phyloP scores from a whole-genome alignment of 225 moss, liverwort and hornwort species.

The Polytrichum commune region DNA sequence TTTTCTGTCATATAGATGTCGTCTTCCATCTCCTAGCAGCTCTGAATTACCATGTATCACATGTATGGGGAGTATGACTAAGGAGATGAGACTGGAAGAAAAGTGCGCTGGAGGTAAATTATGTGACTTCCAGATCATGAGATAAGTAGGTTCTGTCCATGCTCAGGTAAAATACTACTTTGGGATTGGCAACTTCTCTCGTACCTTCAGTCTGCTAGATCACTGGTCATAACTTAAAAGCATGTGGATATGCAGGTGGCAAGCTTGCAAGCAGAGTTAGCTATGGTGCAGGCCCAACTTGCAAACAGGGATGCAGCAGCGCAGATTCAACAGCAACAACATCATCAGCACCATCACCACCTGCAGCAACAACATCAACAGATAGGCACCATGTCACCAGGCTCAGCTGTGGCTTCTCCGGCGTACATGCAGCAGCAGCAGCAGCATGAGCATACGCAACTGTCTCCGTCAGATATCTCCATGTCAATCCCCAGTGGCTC shows the following conservation, averaged over 20 bases:
- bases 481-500: constrained; percentile 59
- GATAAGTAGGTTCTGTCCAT: neutral
- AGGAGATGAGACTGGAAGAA: neutral
- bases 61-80: neutral
- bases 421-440: constrained; percentile 50
- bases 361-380: constrained; percentile 50
- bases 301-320: constrained; percentile 47
- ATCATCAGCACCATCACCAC: constrained; percentile 39
- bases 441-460: constrained; percentile 29
- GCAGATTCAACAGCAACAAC: constrained; percentile 48
- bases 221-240: neutral
- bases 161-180: too few relatives aligned
- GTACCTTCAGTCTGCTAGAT: too few relatives aligned
- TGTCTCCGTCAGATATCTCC: constrained; percentile 53
- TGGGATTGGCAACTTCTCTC: too few relatives aligned
- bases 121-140: neutral
- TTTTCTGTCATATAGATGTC: too few relatives aligned
- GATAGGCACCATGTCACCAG: constrained; percentile 46
- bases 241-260: constrained; percentile 33
- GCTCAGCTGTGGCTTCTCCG: constrained; percentile 43
- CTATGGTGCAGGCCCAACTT: constrained; percentile 62
- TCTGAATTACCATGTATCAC: neutral
- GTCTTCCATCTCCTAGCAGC: too few relatives aligned
- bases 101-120: neutral
- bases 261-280: constrained; percentile 57